Evolutionary conservation across 176 grass and related monocot species (phyloP), one percentile per base, ranked within the genome.

Genomic region (Alloteropsis semialata): DNA sequence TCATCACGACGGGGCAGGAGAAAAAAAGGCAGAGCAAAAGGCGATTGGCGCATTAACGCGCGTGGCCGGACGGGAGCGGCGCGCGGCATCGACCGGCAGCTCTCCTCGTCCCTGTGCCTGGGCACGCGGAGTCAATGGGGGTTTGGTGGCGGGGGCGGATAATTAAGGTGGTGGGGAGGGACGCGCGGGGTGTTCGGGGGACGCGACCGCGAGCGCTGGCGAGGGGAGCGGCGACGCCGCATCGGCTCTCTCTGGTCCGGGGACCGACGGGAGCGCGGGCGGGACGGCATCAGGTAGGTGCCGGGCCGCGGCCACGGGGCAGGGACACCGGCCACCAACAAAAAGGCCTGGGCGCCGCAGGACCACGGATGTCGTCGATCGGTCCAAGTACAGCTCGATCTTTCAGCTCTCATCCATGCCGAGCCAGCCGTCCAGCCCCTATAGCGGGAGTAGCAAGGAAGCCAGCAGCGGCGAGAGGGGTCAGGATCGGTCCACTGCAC

Each of bases 151-250:
- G 37, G 22, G 38, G 37, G 22, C 39, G 8, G 4, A 24, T 57
- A 25, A 57, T n/a, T 25, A 57, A 25, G 21, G n/a, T n/a, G n/a
- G n/a, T n/a, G n/a, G n/a, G n/a, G n/a, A n/a, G n/a, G n/a, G n/a
- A n/a, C n/a, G n/a, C n/a, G n/a, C n/a, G n/a, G 58, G 39, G 29
- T 72, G 75, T 57, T 55, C 53, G 30, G 4, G 2, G 13, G 46
- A 84, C 69, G 54, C 36, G 45, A 67, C 24, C 16, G 46, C 33
- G 34, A 5, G 3, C 34, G n/a, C n/a, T n/a, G n/a, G n/a, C n/a
- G n/a, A n/a, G n/a, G n/a, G 34, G 69, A 72, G 78, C 46, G 81
- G 64, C 66, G 87, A 88, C 81, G 87, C 30, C 76, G 67, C 57
- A 69, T 79, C 76, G 18, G 58, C 1, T 32, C n/a, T n/a, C n/a